These are phyloP conservation scores for Protomyces pachydermus DNA, from an alignment of 1,139 yeast species.

Conservation along the genomic window DNA sequence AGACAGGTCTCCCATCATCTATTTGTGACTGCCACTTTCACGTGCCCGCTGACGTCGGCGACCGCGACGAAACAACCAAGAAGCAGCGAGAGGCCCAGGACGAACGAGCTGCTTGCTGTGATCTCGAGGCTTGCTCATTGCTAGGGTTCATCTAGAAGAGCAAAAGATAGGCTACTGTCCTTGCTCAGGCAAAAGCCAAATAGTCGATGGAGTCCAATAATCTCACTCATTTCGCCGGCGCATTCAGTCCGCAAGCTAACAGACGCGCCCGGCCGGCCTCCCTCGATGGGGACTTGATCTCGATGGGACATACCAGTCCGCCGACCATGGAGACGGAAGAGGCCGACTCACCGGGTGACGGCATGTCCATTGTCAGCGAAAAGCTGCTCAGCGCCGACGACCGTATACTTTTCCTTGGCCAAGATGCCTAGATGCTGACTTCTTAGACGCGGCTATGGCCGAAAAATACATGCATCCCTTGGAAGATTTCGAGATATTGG, in stretches of 20 bases:
- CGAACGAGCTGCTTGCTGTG: neutral
- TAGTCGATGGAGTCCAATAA: neutral
- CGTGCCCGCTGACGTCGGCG: neutral
- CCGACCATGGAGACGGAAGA: slow-evolving; percentile 18
- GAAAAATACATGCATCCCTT: slow-evolving; percentile 35
- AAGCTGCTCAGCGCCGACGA: slow-evolving; percentile 17
- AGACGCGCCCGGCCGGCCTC: neutral
- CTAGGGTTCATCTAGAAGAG: too few relatives aligned
- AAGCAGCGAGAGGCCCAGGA: neutral
- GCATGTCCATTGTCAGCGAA: slow-evolving; percentile 10
- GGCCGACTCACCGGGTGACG: slow-evolving; percentile 2
- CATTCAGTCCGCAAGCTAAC: neutral
- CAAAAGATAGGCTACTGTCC: too few relatives aligned
- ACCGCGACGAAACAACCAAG: neutral
- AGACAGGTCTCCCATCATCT: neutral
- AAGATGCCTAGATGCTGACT: neutral
- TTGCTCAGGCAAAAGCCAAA: too few relatives aligned
- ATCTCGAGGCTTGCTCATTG: neutral
- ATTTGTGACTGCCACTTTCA: neutral
- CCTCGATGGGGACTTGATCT: slow-evolving; percentile 10
- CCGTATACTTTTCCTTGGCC: neutral
- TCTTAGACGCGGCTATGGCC: slow-evolving; percentile 36
- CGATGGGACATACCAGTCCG: slow-evolving; percentile 10
- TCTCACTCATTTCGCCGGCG: neutral
- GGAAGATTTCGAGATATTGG: slow-evolving; percentile 33